A percentile compares a stretch with the other conserved stretches of the same genome.
Evolutionary conservation across 371 early-diverging fungal genomes (phyloP).

Genomic region (Mucor velutinosus): DNA sequence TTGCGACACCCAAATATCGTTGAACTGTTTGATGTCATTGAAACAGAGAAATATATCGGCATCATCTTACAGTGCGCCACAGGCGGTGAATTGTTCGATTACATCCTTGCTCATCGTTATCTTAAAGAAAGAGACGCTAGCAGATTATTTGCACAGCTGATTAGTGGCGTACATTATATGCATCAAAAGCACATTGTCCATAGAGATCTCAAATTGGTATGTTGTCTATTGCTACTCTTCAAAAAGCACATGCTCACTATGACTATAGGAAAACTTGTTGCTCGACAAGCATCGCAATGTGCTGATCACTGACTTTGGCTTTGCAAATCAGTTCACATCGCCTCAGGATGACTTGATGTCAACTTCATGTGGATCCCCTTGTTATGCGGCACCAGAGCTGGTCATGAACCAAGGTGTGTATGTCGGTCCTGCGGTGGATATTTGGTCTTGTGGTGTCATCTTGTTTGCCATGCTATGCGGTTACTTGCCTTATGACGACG

Average conservation of each 20-base stretch:
- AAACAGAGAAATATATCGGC: constrained; percentile 93
- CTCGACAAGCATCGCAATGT: constrained; percentile 88
- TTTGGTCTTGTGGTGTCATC: constrained; percentile 96
- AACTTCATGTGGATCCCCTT: constrained; percentile 97
- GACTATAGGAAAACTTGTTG: constrained; percentile 85
- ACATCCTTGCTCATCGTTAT: constrained; percentile 92
- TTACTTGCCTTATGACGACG: constrained; percentile 99
- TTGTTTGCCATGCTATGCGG: constrained; percentile 98
- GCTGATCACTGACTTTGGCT: constrained; percentile 99
- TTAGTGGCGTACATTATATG: constrained; percentile 88
- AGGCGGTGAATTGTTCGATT: constrained; percentile 96
- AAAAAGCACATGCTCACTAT: background rate
- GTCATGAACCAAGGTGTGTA: constrained; percentile 97
- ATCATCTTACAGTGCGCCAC: constrained; percentile 96
- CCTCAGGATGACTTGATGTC: constrained; percentile 78
- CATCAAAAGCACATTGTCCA: constrained; percentile 92
- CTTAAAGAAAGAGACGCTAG: constrained; percentile 91
- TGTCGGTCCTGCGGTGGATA: constrained; percentile 96
- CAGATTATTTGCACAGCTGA: constrained; percentile 92
- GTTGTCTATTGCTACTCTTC: constrained; percentile 7
- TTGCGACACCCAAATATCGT: constrained; percentile 93
- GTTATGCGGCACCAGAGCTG: constrained; percentile 98
- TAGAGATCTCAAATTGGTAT: constrained; percentile 93
- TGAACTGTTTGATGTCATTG: constrained; percentile 93
- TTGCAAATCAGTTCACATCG: constrained; percentile 92